A percentile compares a stretch with the other conserved stretches of the same genome.
Evolutionary conservation across 139 green algal species (phyloP).

Genomic region (Ostreobium quekettii): DNA sequence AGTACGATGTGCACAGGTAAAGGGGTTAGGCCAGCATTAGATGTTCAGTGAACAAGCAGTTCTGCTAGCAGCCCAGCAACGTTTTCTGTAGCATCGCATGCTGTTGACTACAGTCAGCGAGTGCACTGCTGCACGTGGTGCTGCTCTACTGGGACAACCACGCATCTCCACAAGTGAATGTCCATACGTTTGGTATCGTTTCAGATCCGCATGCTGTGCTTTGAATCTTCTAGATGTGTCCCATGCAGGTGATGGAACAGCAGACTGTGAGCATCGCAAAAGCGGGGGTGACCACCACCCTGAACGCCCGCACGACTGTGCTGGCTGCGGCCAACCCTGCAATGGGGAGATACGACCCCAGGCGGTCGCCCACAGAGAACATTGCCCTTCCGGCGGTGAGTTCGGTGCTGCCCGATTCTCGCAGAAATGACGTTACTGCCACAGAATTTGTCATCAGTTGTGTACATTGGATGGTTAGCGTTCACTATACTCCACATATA

Average conservation of each 20-base stretch:
- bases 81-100: neutral
- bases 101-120: neutral
- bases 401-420: neutral
- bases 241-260: constrained; percentile 93
- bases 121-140: constrained; percentile 59
- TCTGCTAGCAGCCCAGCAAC: no score
- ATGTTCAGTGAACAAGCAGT: no score
- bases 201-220: no score
- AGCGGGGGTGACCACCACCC: constrained; percentile 92
- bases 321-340: constrained; percentile 60
- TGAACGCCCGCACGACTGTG: constrained; percentile 91
- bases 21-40: no score
- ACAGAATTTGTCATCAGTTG: no score
- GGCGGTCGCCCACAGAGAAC: constrained; percentile 88
- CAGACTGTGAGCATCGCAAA: constrained; percentile 97
- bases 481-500: no score
- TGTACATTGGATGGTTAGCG: no score
- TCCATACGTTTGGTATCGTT: no score
- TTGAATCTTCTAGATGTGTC: no score
- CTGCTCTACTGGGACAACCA: no score
- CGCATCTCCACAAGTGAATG: no score
- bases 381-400: constrained; percentile 85
- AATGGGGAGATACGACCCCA: constrained; percentile 74
- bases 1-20: no score
- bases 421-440: constrained; percentile 1